These are phyloP conservation scores for Monosporascus sp. DNA, from an alignment of 2,329 filamentous ascomycete genomes.

Conservation along the genomic window DNA sequence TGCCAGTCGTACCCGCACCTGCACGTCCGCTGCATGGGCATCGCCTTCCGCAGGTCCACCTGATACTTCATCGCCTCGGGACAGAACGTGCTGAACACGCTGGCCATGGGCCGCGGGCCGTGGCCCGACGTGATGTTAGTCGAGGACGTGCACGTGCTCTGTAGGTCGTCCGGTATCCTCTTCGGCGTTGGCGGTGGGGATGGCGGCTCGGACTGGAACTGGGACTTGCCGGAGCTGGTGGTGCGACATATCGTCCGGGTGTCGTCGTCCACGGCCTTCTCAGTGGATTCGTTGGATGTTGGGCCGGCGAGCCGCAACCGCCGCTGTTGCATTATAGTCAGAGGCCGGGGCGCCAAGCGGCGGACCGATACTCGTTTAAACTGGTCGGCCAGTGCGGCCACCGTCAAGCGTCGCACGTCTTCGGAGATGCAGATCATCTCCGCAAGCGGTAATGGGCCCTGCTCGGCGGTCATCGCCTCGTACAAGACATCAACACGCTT, in stretches of 20 bases:
- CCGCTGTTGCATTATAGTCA: conserved; percentile 1
- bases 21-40: conserved; percentile 24
- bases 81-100: conserved; percentile 36
- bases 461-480: conserved; percentile 10
- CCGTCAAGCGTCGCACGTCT: conserved; percentile 23
- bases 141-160: conserved; percentile 13
- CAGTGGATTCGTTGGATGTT: conserved; percentile 11
- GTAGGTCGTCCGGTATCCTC: conserved; percentile 15
- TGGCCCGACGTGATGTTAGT: conserved; percentile 1
- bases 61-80: conserved; percentile 35
- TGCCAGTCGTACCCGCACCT: conserved; percentile 33
- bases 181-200: conserved; percentile 29
- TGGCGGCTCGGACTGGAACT: conserved; percentile 23
- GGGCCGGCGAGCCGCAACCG: conserved; percentile 9
- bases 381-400: conserved; percentile 30
- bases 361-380: conserved; percentile 30
- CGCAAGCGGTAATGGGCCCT: conserved; percentile 26
- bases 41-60: conserved; percentile 26
- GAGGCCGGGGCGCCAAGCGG: conserved; percentile 17
- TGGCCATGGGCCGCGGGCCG: conserved; percentile 26
- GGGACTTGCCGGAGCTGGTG: conserved; percentile 18
- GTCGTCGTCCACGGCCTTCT: conserved; percentile 14
- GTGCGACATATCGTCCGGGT: conserved; percentile 19
- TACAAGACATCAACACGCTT: conserved; percentile 24
- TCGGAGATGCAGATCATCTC: conserved; percentile 31